Evolutionary conservation across 2,329 filamentous ascomycete species (phyloP), one percentile per base, ranked within the genome.

Genomic region (Pleochaeta shiraiana): DNA sequence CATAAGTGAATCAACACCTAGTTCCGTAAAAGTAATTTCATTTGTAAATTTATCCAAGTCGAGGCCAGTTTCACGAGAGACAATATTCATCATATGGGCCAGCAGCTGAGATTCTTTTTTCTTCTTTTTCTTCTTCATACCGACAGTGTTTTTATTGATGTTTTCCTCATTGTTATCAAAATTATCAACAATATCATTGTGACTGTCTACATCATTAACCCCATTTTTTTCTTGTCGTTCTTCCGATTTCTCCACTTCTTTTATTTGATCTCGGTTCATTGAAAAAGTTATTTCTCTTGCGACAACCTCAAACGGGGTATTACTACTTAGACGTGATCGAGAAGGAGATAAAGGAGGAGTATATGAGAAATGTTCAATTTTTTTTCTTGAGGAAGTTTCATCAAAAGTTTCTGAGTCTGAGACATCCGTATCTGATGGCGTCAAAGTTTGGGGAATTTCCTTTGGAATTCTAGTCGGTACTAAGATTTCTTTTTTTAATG

Each of bases 1-100:
- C 75, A 84, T 81, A n/a, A 85, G 75, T 0, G 82, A 84, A 69
- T 85, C 82, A 19, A 83, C 78, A 28, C 82, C 82, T 2, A 83
- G 75, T 66, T 84, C 81, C 2, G 76, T 73, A 69, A 84, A 83
- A 57, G 76, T 77, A 14, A 80, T 79, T 67, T 79, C 79, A 68
- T 83, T 80, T 0, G 76, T 79, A 2, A 84, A 74, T 69, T 83
- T 81, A 59, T 79, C 79, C 16, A 78, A 73, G 16, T 75, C 75
- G 45, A 83, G 76, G 66, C 81, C 81, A 6, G 81, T 77, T 70
- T 84, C 82, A 65, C 78, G 77, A 6, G 81, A 79, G 45, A 83
- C 73, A 43, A 84, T 79, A 37, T 79, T 76, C 69, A 83, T 74
- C 30, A 80, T 77, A 64, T 77, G 72, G 4, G 70, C 70, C 0